Evolutionary conservation across 371 early-diverging fungal species (phyloP).

Genomic region (Smittium culicis): DNA sequence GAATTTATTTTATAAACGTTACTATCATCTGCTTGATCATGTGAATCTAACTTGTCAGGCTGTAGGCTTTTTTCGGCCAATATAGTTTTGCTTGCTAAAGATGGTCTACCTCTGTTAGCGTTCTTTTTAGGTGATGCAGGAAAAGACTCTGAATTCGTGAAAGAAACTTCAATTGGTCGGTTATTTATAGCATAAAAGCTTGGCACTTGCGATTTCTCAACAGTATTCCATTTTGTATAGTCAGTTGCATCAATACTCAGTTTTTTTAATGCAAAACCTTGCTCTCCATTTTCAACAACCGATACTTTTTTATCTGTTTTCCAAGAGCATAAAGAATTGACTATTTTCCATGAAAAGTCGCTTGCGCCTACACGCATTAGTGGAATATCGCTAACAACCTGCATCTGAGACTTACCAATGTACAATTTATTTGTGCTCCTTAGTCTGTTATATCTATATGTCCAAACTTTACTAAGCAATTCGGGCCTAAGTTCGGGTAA

Average conservation of each 20-base stretch:
- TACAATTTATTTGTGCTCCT: background rate
- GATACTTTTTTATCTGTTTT: background rate
- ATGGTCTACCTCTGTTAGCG: too few relatives aligned
- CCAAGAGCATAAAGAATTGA: background rate
- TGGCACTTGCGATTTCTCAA: background rate
- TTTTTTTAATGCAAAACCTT: background rate
- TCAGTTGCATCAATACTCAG: background rate
- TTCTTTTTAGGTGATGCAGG: background rate
- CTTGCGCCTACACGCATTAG: constrained; percentile 3
- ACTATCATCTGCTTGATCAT: too few relatives aligned
- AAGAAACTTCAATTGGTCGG: background rate
- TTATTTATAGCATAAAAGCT: background rate
- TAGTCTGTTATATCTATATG: background rate
- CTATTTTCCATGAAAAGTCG: constrained; percentile 1
- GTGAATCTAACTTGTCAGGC: too few relatives aligned
- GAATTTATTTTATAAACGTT: constrained; percentile 1
- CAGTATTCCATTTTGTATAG: background rate
- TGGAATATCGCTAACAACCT: constrained; percentile 2
- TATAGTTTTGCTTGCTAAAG: too few relatives aligned
- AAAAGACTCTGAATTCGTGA: background rate
- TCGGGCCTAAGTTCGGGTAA: background rate
- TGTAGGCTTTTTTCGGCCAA: too few relatives aligned
- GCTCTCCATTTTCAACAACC: background rate
- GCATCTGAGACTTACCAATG: background rate
- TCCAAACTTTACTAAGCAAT: background rate